Base-by-base conservation (phyloP, 202 grass and related monocot genomes). In the Brachypodium distachyon region DNA sequence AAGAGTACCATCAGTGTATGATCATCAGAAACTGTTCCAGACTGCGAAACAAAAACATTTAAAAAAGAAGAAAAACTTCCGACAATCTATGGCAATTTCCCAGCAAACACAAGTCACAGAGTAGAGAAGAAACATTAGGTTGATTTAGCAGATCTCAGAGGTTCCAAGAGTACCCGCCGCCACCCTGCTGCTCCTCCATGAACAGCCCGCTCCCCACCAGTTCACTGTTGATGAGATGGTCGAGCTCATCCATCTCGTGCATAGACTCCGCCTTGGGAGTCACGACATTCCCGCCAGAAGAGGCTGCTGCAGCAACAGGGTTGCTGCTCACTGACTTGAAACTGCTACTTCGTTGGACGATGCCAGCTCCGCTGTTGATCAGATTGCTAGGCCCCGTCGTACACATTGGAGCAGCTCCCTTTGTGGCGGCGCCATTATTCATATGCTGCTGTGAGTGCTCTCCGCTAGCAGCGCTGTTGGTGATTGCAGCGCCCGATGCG, bases 281-380 rank as follows among this genome's bases (percentile, higher is more conserved):
- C 3, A 9, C 11, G 2, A 37, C 68, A 41, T 83, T 85, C 50
- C 90, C 81, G 9, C 68, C 82, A 14, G 61, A 44, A 71, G 66
- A 40, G 12, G 75, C 81, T 17, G 50, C 57, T 44, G 82, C n/a
- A n/a, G n/a, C n/a, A n/a, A n/a, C n/a, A n/a, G n/a, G 87, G 74
- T 77, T 82, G 82, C 94, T 91, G 73, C 86, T 88, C 47, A 93
- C 88, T 5, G 94, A 93, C 75, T 93, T 97, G 72, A 97, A 94
- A 64, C 88, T 94, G 80, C 77, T 92, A 32, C 87, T 88, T 57
- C 94, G 64, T 84, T 82, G 22, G 17, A 42, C 16, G 1, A 76
- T 42, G 31, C 60, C 53, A 40, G 72, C 54, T 19, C 74, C 60
- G 51, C 49, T 85, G 25, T 84, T 84, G 40, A 79, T 76, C 72